phyloP scores from a whole-genome alignment of 768 basidiomycete species.

The Russula earlei region DNA sequence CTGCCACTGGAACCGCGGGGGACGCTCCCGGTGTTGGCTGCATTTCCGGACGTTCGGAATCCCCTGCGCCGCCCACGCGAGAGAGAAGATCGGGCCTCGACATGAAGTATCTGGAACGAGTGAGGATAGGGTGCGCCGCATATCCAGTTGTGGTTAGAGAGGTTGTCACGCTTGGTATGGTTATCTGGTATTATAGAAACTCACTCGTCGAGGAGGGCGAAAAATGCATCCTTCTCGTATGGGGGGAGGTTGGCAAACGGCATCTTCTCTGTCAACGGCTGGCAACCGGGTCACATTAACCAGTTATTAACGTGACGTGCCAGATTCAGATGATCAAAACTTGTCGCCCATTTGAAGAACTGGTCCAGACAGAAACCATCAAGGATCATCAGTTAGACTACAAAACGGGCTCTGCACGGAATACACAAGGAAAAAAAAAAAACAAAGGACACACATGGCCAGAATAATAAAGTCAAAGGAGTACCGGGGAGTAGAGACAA shows the following conservation, averaged over 20 bases:
- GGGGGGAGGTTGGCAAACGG: slow-evolving; percentile 58
- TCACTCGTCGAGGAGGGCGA: slow-evolving; percentile 71
- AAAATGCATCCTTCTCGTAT: slow-evolving; percentile 76
- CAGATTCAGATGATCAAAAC: too few relatives aligned
- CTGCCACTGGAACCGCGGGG: not conserved
- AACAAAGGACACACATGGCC: not conserved
- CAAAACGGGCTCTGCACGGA: slow-evolving; percentile 5
- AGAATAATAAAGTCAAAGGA: not conserved
- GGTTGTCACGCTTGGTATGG: not conserved
- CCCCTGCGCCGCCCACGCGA: not conserved
- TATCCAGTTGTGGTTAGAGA: not conserved
- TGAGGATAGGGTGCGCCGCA: not conserved
- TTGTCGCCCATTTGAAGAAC: not conserved
- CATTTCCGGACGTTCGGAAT: not conserved
- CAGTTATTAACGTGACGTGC: too few relatives aligned
- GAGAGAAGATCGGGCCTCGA: slow-evolving; percentile 20
- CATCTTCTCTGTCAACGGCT: too few relatives aligned
- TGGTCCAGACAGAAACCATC: not conserved
- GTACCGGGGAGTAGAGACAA: not conserved
- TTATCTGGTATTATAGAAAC: not conserved
- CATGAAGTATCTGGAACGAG: slow-evolving; percentile 11
- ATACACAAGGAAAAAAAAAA: not conserved
- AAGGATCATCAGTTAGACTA: slow-evolving; percentile 16
- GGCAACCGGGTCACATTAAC: not conserved
- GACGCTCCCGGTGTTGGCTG: not conserved